Percentiles rank a stretch among this genome's conserved stretches.
These are phyloP conservation scores for Drechslerella coelobrocha DNA, from an alignment of 2,329 filamentous ascomycete genomes.

Conservation along the genomic window DNA sequence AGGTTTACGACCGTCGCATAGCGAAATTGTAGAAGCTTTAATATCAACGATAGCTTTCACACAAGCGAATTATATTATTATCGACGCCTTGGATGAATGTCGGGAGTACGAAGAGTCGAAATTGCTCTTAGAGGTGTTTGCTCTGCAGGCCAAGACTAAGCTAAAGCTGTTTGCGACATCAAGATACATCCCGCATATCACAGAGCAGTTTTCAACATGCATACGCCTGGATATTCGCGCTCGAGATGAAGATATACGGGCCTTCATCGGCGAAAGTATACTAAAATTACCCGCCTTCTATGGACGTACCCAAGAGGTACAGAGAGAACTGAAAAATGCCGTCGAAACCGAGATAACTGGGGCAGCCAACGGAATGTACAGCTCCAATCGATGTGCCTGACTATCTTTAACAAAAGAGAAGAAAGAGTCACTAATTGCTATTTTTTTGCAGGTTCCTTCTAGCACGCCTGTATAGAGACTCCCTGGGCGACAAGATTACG, in stretches of 20 bases:
- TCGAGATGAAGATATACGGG: slow-evolving; percentile 8
- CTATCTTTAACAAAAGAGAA: not conserved
- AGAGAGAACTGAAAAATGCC: not conserved
- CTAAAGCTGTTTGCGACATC: slow-evolving; percentile 26
- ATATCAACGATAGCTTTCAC: not conserved
- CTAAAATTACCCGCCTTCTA: not conserved
- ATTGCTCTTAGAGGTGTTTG: slow-evolving; percentile 10
- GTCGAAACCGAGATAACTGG: not conserved
- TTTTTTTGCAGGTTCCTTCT: slow-evolving; percentile 58
- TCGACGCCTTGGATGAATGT: slow-evolving; percentile 2
- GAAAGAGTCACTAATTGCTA: not conserved
- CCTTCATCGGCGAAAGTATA: not conserved
- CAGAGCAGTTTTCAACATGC: not conserved
- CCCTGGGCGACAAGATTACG: slow-evolving; percentile 56
- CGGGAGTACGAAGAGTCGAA: not conserved
- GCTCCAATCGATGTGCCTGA: not conserved
- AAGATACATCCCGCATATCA: slow-evolving; percentile 55
- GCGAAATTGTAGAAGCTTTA: slow-evolving; percentile 1
- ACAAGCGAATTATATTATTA: not conserved
- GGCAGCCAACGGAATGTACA: slow-evolving; percentile 22
- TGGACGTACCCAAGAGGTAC: not conserved
- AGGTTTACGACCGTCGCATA: not conserved
- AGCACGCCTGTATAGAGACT: slow-evolving; percentile 58
- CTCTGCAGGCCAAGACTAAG: slow-evolving; percentile 1
- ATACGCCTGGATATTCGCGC: slow-evolving; percentile 2